Evolutionary conservation across 2,329 filamentous ascomycete species (phyloP), one percentile per base, ranked within the genome.

Genomic region (Lasiodiplodia sp.): DNA sequence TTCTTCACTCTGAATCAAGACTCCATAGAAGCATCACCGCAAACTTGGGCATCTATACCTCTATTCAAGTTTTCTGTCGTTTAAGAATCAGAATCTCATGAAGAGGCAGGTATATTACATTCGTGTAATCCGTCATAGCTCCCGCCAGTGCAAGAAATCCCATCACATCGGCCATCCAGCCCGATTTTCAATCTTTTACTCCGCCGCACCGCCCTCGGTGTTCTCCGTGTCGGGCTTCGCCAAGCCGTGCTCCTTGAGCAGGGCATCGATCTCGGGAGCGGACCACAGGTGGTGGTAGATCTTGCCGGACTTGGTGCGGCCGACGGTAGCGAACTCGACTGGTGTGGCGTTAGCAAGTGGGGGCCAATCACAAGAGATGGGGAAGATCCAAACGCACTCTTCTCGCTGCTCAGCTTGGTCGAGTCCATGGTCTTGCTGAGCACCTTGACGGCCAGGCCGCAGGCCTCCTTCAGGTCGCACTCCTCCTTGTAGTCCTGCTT

Each of bases 401-500:
- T 99, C 87, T 99, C 96, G 79, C 94, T 97, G 86, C 94, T 97
- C 79, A 99, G 84, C 87, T 97, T 99, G 67, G 95, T 98, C 67
- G 94, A 97, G 81, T 99, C 96, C 96, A 99, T 99, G 6, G 96
- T 99, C 90, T 99, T 99, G 88, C 96, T 98, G 73, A 99, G 84
- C 72, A 99, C 96, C 88, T 99, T 99, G 80, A 99, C 96, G 12
- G 96, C 96, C 87, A 97, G 91, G 67, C 92, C 94, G 80, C 96
- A 99, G 4, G 96, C 96, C 85, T 99, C 96, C 85, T 97, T 93
- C 78, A 99, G 82, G 73, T 93, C 91, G 82, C 94, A 98, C 75
- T 98, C 94, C 83, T 99, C 96, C 87, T 98, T 97, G 86, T 99
- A 99, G 82, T 99, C 96, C 82, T 99, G 96, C 88, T 99, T 99